Percentiles rank a stretch among this genome's conserved stretches.
Evolutionary conservation across 2,329 filamentous ascomycete genomes (phyloP).

Genomic region (Paracamarosporium sp.): DNA sequence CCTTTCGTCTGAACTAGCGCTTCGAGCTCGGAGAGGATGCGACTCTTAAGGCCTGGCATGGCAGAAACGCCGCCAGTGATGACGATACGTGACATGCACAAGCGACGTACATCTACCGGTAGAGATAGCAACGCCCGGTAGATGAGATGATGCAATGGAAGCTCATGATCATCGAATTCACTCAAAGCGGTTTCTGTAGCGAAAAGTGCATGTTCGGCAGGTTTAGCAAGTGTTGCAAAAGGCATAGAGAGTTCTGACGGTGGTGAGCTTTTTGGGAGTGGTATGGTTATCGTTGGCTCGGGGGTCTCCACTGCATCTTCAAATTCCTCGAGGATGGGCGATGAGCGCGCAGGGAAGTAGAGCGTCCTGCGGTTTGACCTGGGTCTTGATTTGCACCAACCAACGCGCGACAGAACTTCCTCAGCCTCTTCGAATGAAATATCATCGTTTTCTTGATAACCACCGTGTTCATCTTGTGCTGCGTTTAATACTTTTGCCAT

Average conservation of each 20-base stretch:
- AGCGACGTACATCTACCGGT: conserved; percentile 79
- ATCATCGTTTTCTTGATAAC: conserved; percentile 25
- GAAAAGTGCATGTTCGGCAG: conserved; percentile 79
- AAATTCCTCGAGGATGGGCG: conserved; percentile 53
- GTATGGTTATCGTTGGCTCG: conserved; percentile 41
- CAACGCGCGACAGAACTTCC: conserved; percentile 75
- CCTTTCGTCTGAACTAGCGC: conserved; percentile 70
- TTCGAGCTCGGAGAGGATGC: conserved; percentile 78
- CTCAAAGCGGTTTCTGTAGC: conserved; percentile 57
- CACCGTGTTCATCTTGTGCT: conserved; percentile 43
- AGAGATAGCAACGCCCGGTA: conserved; percentile 78
- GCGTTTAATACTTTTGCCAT: conserved; percentile 70
- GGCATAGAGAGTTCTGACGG: conserved; percentile 67
- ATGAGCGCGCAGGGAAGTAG: conserved; percentile 43
- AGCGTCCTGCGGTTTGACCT: conserved; percentile 37
- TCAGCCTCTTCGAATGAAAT: conserved; percentile 77
- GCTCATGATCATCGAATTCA: conserved; percentile 85
- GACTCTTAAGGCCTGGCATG: conserved; percentile 78
- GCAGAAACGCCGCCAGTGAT: conserved; percentile 82
- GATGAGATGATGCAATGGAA: conserved; percentile 76
- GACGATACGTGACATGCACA: conserved; percentile 88
- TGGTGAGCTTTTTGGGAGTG: conserved; percentile 44
- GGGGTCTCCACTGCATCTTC: conserved; percentile 44
- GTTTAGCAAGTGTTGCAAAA: conserved; percentile 73
- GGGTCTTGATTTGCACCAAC: conserved; percentile 69